phyloP scores from a whole-genome alignment of 495 filamentous ascomycete genomes.

The Ascobolus immersus region DNA sequence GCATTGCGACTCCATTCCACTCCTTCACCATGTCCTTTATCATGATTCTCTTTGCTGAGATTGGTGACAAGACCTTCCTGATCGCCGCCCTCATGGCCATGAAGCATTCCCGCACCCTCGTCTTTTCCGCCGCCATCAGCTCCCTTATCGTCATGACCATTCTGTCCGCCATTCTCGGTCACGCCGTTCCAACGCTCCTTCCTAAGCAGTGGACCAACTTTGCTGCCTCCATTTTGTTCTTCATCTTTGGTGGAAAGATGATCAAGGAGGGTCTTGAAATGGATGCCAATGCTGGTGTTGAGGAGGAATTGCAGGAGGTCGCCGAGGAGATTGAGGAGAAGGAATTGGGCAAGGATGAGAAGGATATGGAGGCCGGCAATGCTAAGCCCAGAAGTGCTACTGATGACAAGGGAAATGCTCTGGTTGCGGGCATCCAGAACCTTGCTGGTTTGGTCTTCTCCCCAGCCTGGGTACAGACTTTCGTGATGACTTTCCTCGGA shows the following conservation, averaged over 20 bases:
- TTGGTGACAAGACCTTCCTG: conserved; percentile 96
- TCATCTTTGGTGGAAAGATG: conserved; percentile 68
- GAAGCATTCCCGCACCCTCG: conserved; percentile 79
- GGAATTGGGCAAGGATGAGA: conserved; percentile 34
- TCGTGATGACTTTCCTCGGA: conserved; percentile 94
- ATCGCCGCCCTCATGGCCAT: conserved; percentile 97
- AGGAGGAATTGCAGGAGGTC: conserved; percentile 88
- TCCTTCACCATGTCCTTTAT: conserved; percentile 78
- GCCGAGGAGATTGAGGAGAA: conserved; percentile 90
- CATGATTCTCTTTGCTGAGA: conserved; percentile 94
- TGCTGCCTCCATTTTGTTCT: conserved; percentile 57
- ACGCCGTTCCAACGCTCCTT: conserved; percentile 74
- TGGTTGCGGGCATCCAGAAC: conserved; percentile 45
- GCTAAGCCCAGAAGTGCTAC: conserved; percentile 23
- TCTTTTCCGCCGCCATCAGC: conserved; percentile 80
- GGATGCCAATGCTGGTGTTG: conserved; percentile 44
- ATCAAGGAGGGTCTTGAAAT: conserved; percentile 72
- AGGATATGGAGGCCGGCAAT: conserved; percentile 22
- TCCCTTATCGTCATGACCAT: conserved; percentile 86
- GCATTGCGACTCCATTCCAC: conserved; percentile 50
- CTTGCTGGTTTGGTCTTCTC: conserved; percentile 67
- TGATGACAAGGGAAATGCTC: conserved; percentile 14
- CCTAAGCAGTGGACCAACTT: conserved; percentile 72
- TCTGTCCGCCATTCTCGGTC: conserved; percentile 84
- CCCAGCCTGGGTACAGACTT: conserved; percentile 96